Percentiles rank a stretch among this genome's conserved stretches.
phyloP scores from a whole-genome alignment of 495 filamentous ascomycete species.

The Daldinia grandis region DNA sequence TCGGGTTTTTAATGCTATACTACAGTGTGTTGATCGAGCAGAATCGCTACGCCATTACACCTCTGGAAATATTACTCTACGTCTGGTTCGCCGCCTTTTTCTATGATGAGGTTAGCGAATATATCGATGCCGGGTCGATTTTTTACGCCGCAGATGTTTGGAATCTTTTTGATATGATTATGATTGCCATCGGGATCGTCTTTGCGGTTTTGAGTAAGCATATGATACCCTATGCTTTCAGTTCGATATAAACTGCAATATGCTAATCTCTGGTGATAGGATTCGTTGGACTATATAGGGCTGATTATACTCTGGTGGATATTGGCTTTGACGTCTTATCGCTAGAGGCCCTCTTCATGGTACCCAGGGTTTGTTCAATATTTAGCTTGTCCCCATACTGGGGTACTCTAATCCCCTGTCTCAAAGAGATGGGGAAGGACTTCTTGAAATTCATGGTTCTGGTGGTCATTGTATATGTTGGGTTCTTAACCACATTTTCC shows the following conservation, averaged over 20 bases:
- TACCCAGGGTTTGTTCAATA: conserved; percentile 89
- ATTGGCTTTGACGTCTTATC: conserved; percentile 87
- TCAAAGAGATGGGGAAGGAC: conserved; percentile 94
- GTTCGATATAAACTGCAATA: conserved; percentile 13
- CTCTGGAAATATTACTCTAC: conserved; percentile 64
- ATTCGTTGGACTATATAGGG: conserved; percentile 72
- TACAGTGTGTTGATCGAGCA: conserved; percentile 79
- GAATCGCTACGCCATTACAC: conserved; percentile 57
- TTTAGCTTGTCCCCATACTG: conserved; percentile 91
- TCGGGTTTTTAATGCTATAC: conserved; percentile 80
- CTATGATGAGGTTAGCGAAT: conserved; percentile 85
- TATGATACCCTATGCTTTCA: conserved; percentile 62
- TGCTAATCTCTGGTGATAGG: conserved; percentile 54
- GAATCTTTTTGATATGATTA: conserved; percentile 87
- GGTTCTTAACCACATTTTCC: conserved; percentile 92
- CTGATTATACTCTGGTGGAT: conserved; percentile 71
- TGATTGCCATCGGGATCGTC: conserved; percentile 80
- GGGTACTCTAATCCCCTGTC: conserved; percentile 83
- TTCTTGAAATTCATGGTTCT: conserved; percentile 90
- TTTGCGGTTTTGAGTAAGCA: conserved; percentile 76
- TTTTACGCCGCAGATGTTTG: conserved; percentile 92
- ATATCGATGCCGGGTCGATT: conserved; percentile 80
- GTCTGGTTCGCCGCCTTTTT: conserved; percentile 84
- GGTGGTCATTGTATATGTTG: conserved; percentile 82
- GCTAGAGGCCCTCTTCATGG: conserved; percentile 87